A percentile compares a stretch with the other conserved stretches of the same genome.
Evolutionary conservation across 2,329 filamentous ascomycete genomes (phyloP).

Genomic region (Aspergillus udagawae): DNA sequence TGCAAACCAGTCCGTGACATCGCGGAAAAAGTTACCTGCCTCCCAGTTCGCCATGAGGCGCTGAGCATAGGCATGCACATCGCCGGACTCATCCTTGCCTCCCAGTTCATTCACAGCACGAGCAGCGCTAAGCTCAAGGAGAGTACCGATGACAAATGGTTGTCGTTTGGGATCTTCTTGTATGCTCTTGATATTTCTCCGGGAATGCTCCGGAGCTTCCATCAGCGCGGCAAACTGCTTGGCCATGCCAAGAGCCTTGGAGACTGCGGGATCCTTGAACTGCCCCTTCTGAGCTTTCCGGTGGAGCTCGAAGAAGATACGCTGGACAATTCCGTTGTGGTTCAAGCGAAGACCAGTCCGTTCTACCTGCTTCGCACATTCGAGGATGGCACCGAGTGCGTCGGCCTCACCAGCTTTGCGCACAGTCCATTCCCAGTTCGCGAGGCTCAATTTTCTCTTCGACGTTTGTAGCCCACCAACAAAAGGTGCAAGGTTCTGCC

Average conservation of each 20-base stretch:
- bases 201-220: conserved; percentile 30
- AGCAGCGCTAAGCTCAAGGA: conserved; percentile 46
- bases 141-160: conserved; percentile 40
- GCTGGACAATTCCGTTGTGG: conserved; percentile 24
- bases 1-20: conserved; percentile 15
- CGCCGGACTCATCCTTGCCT: conserved; percentile 37
- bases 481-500: conserved; percentile 40
- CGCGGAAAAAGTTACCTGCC: conserved; percentile 21
- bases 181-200: conserved; percentile 9
- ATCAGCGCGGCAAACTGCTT: conserved; percentile 33
- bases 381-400: conserved; percentile 33
- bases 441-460: conserved; percentile 19
- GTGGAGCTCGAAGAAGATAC: conserved; percentile 38
- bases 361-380: conserved; percentile 31
- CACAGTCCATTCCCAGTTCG: conserved; percentile 33
- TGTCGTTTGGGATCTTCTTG: conserved; percentile 34
- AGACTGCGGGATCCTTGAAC: conserved; percentile 31
- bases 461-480: conserved; percentile 35
- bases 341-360: conserved; percentile 36
- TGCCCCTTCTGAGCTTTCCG: conserved; percentile 27
- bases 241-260: conserved; percentile 30
- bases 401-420: conserved; percentile 35
- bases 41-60: conserved; percentile 34
- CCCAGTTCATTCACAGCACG: conserved; percentile 33
- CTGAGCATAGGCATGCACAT: conserved; percentile 38